These are phyloP conservation scores for Neurospora sp. DNA, from an alignment of 2,329 filamentous ascomycete genomes.

Conservation along the genomic window DNA sequence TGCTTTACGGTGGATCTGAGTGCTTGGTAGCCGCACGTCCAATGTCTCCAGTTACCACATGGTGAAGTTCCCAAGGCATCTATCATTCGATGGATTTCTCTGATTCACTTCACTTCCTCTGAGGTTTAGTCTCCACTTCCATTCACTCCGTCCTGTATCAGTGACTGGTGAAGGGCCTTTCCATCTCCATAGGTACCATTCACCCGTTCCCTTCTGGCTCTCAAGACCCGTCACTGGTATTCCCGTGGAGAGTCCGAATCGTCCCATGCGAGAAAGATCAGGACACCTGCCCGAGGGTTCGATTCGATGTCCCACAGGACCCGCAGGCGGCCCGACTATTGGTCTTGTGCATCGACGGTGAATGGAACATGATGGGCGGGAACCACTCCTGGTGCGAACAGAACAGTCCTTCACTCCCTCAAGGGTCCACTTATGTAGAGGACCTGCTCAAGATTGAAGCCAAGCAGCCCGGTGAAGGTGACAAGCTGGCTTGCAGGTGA, in stretches of 20 bases:
- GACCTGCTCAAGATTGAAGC: not conserved
- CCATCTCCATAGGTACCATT: too few species aligned
- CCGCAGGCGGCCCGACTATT: not conserved
- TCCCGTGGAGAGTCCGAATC: not conserved
- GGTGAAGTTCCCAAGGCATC: too few species aligned
- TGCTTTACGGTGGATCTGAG: too few species aligned
- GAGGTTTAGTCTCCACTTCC: too few species aligned
- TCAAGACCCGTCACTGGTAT: not conserved
- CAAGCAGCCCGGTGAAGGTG: not conserved
- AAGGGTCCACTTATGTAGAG: not conserved
- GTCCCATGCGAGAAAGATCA: not conserved
- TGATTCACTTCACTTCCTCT: not conserved
- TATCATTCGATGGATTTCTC: too few species aligned
- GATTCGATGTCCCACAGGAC: not conserved
- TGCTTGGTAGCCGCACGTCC: too few species aligned
- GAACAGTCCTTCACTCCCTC: not conserved
- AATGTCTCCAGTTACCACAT: too few species aligned
- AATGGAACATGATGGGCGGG: not conserved
- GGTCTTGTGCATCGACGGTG: not conserved
- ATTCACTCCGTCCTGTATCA: too few species aligned
- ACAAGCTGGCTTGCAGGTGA: not conserved
- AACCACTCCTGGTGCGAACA: not conserved
- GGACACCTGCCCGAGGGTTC: not conserved
- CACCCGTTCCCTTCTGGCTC: too few species aligned
- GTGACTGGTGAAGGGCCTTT: too few species aligned